A percentile compares a stretch with the other conserved stretches of the same genome.
Conservation (phyloP, 2,329 filamentous ascomycete species). For the Paecilomyces dactylethromorphus region DNA sequence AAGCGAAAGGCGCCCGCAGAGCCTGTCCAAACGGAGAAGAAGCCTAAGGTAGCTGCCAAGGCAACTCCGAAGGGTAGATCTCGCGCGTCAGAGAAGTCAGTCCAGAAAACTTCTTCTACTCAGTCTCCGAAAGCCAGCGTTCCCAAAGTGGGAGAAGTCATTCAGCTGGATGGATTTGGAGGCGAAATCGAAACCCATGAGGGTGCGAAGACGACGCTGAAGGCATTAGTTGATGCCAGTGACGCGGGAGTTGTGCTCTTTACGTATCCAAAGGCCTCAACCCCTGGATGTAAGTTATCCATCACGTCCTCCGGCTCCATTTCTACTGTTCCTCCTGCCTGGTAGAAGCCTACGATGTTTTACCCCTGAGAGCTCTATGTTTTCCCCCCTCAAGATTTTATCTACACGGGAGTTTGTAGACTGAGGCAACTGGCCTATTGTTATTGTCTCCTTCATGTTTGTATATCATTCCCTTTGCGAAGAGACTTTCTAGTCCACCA, state of each 20-base stretch:
- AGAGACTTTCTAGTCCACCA: not conserved
- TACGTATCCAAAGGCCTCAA: slow-evolving; percentile 92
- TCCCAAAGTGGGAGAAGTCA: slow-evolving; percentile 42
- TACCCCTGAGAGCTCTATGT: not conserved
- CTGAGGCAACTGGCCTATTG: not conserved
- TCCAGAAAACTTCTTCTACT: slow-evolving; percentile 12
- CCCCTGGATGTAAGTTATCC: slow-evolving; percentile 73
- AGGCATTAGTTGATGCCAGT: slow-evolving; percentile 75
- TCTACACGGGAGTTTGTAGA: not conserved
- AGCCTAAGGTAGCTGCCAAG: slow-evolving; percentile 22
- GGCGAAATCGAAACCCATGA: slow-evolving; percentile 79
- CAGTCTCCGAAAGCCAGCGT: slow-evolving; percentile 9
- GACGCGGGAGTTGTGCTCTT: slow-evolving; percentile 83
- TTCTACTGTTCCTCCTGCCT: not conserved
- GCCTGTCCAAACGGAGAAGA: slow-evolving; percentile 33
- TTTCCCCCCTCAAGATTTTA: not conserved
- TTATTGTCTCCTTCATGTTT: not conserved
- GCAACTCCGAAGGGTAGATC: slow-evolving; percentile 22
- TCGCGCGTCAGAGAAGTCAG: slow-evolving; percentile 22
- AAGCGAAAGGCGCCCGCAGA: slow-evolving; percentile 53
- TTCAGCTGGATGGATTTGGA: slow-evolving; percentile 51
- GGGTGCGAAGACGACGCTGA: slow-evolving; percentile 70
- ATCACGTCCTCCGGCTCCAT: slow-evolving; percentile 6
- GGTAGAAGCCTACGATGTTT: not conserved
- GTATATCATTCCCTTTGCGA: not conserved